phyloP scores from a whole-genome alignment of 495 filamentous ascomycete species.

The Trichoderma erinaceum region DNA sequence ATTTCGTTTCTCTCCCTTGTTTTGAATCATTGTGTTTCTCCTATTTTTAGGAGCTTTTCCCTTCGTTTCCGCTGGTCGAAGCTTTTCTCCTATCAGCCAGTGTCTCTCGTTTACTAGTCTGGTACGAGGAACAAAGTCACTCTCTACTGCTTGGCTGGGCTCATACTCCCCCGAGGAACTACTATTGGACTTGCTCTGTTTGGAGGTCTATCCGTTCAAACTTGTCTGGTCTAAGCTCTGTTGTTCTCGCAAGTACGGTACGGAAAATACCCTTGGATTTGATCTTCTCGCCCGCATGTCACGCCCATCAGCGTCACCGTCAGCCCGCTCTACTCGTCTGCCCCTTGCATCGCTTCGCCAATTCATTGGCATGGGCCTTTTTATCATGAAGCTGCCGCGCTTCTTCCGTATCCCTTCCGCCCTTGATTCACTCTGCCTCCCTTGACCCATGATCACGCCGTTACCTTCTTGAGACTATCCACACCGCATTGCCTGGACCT shows the following conservation, averaged over 20 bases:
- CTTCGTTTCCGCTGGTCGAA: constrained; percentile 14
- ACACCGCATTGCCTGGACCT: not conserved
- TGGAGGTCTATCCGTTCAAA: not conserved
- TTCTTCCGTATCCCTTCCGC: not conserved
- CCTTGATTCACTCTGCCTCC: not conserved
- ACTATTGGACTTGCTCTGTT: not conserved
- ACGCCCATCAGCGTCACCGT: constrained; percentile 23
- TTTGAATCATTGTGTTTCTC: constrained; percentile 18
- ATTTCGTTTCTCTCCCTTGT: constrained; percentile 21
- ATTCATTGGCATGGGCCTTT: not conserved
- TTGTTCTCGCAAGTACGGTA: not conserved
- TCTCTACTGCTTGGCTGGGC: not conserved
- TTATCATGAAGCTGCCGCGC: not conserved
- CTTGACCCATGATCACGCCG: not conserved
- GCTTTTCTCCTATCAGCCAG: constrained; percentile 1
- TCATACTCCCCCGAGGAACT: not conserved
- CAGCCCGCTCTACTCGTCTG: constrained; percentile 11
- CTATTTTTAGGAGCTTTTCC: constrained; percentile 14
- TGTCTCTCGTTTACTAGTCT: not conserved
- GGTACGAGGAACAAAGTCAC: not conserved
- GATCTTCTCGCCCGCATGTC: constrained; percentile 3
- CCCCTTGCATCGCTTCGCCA: constrained; percentile 3
- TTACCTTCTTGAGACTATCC: not conserved
- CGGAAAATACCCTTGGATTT: not conserved
- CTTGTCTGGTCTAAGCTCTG: constrained; percentile 1